Evolutionary conservation across 345 rosid genomes (phyloP).

Genomic region (Rhizophora apiculata): DNA sequence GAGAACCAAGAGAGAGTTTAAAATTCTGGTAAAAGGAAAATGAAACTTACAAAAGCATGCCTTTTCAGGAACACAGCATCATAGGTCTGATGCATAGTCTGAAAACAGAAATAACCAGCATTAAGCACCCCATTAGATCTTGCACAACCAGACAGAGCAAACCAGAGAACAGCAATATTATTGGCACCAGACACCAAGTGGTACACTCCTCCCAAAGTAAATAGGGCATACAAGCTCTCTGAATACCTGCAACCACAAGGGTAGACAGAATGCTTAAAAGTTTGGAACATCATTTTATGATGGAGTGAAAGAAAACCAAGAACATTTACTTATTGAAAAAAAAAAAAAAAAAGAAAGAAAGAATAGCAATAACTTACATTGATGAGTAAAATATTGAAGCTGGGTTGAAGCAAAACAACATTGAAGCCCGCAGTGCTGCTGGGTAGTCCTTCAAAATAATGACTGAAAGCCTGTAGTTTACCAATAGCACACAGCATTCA

Average conservation of each 20-base stretch:
- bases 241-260: conserved; percentile 61
- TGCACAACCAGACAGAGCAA: conserved; percentile 84
- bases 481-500: neutral
- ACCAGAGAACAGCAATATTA: conserved; percentile 62
- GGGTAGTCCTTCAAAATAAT: conserved; percentile 62
- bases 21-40: neutral
- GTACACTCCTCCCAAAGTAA: conserved; percentile 77
- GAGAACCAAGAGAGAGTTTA: too few species aligned
- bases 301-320: neutral
- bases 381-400: conserved; percentile 87
- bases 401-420: conserved; percentile 85
- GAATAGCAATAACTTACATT: conserved; percentile 44
- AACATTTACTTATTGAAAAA: neutral
- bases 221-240: conserved; percentile 72
- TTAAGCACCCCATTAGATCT: conserved; percentile 93
- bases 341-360: neutral
- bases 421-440: conserved; percentile 63
- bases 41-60: conserved; percentile 50
- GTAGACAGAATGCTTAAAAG: conserved; percentile 11
- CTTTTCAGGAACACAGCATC: conserved; percentile 50
- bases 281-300: neutral
- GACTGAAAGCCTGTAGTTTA: conserved; percentile 59
- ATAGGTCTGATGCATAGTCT: conserved; percentile 71
- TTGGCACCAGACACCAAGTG: conserved; percentile 56
- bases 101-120: conserved; percentile 90